Evolutionary conservation across 2,329 filamentous ascomycete genomes (phyloP), one percentile per base, ranked within the genome.

Genomic region (Xylariaceae sp.): DNA sequence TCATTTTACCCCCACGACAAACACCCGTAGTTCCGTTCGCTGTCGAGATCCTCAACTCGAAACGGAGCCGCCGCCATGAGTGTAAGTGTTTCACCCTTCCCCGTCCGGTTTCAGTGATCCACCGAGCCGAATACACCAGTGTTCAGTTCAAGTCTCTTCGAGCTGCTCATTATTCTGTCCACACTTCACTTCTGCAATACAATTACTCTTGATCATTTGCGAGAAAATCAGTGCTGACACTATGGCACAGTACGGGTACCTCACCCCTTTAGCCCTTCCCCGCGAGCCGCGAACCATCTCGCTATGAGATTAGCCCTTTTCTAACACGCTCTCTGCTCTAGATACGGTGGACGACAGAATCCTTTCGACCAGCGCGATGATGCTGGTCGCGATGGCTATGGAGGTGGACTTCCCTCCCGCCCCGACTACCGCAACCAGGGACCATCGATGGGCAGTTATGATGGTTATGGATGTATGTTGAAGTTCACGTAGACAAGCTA

Each of bases 361-460:
- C 83, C 83, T 50, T 86, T 81, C 64, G 82, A 84, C 65, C 75
- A 86, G 66, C 75, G 79, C 67, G 76, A 76, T 55, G 72, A 69
- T 29, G 62, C 64, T 42, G 62, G 61, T 43, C 67, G 67, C 46
- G 73, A 71, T 40, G 70, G 73, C 20, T 76, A 75, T 49, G 72
- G 71, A 23, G 67, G 65, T 39, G 67, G 59, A 8, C 40, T 62
- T 24, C 53, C 55, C 42, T 50, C 54, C 40, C 29, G 61, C 57
- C 66, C 54, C 8, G 59, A 54, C 49, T 43, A 57, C 32, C 41
- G 44, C 42, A 44, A 56, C 40, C 58, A 62, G 43, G 61, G 47
- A 26, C 50, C 54, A 60, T 53, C 59, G 27, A 58, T 18, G 35
- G 42, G 30, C 39, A 40, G 33, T 33, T 55, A 53, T 33, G 55